Conservation (phyloP, 2,329 filamentous ascomycete species). For the Tolypocladium album region DNA sequence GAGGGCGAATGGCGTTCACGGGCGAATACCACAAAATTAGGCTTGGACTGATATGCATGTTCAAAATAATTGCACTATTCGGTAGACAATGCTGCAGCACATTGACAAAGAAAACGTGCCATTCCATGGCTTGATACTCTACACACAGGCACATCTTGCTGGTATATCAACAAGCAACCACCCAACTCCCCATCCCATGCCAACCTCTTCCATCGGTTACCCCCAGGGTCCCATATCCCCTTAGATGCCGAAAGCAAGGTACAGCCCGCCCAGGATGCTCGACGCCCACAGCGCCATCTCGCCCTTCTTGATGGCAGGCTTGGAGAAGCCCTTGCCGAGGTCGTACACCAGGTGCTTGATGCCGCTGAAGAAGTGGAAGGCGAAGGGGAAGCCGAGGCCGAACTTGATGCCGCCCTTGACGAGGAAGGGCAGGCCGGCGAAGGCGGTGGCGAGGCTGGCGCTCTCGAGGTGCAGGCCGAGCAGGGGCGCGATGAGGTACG, state of each 20-base stretch:
- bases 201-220: background rate
- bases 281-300: conserved; percentile 39
- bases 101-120: background rate
- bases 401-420: conserved; percentile 49
- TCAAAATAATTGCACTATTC: background rate
- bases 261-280: conserved; percentile 29
- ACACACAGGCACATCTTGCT: background rate
- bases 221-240: background rate
- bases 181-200: background rate
- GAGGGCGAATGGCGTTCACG: conserved; percentile 16
- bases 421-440: conserved; percentile 46
- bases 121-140: background rate
- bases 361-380: conserved; percentile 47
- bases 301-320: conserved; percentile 31
- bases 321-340: conserved; percentile 37
- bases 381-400: conserved; percentile 45
- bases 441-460: conserved; percentile 47
- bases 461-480: conserved; percentile 55
- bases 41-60: background rate
- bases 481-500: conserved; percentile 72
- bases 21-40: background rate
- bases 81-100: background rate
- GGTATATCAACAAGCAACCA: background rate
- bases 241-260: conserved; percentile 39
- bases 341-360: conserved; percentile 45